Evolutionary conservation across 805 yeast species (phyloP).

Genomic region (Maudiozyma pseudohumilis): DNA sequence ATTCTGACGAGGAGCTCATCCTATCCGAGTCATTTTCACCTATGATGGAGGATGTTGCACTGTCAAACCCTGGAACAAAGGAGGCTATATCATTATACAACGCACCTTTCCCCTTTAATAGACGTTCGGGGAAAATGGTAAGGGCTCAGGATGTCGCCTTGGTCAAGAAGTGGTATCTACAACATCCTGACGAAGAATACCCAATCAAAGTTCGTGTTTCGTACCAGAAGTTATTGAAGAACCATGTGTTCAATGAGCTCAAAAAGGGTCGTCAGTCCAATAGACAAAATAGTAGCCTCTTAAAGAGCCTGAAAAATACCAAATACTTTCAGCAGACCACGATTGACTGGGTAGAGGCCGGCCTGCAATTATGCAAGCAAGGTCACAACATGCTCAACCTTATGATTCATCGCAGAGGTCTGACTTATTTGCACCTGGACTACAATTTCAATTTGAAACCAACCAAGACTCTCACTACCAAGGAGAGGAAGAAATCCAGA

Average conservation of each 20-base stretch:
- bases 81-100: slow-evolving; percentile 60
- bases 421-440: slow-evolving; percentile 87
- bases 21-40: slow-evolving; percentile 41
- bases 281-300: slow-evolving; percentile 45
- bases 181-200: slow-evolving; percentile 49
- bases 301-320: slow-evolving; percentile 62
- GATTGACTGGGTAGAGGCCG: slow-evolving; percentile 98
- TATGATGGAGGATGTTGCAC: slow-evolving; percentile 36
- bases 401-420: slow-evolving; percentile 79
- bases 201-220: slow-evolving; percentile 79
- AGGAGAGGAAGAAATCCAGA: slow-evolving; percentile 89
- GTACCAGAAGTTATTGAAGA: slow-evolving; percentile 79
- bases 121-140: slow-evolving; percentile 57
- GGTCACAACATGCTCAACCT: slow-evolving; percentile 90
- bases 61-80: slow-evolving; percentile 39
- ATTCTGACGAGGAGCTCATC: slow-evolving; percentile 30
- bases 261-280: slow-evolving; percentile 36
- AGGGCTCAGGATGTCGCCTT: slow-evolving; percentile 88
- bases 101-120: slow-evolving; percentile 81
- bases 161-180: slow-evolving; percentile 71
- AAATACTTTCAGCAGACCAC: slow-evolving; percentile 86
- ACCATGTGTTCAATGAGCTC: slow-evolving; percentile 60
- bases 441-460: slow-evolving; percentile 95
- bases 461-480: slow-evolving; percentile 89
- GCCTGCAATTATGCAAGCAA: slow-evolving; percentile 83